A percentile compares a stretch with the other conserved stretches of the same genome.
These are phyloP conservation scores for Tanozyma kutaoensis DNA, from an alignment of 805 yeast species.

Conservation along the genomic window DNA sequence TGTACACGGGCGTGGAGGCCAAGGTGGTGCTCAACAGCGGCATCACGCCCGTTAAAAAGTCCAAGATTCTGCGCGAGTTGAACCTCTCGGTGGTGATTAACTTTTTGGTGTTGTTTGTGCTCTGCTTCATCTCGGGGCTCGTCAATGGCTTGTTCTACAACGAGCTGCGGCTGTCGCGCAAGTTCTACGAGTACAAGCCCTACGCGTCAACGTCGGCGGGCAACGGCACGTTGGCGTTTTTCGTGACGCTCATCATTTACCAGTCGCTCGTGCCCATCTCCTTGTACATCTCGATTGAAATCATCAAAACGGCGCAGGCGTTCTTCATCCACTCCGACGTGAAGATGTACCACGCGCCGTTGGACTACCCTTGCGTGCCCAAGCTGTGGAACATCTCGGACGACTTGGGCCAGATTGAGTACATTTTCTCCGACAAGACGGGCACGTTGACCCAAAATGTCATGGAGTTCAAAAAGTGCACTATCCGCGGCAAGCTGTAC, in stretches of 20 bases:
- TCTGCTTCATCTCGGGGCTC: conserved; percentile 60
- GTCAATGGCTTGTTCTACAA: conserved; percentile 55
- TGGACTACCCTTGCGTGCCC: conserved; percentile 76
- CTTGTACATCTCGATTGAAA: conserved; percentile 68
- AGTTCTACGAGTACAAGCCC: conserved; percentile 49
- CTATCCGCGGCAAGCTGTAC: conserved; percentile 59
- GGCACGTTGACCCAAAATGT: conserved; percentile 77
- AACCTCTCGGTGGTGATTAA: conserved; percentile 55
- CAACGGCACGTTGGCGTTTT: conserved; percentile 61
- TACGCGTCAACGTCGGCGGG: conserved; percentile 44
- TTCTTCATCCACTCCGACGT: conserved; percentile 69
- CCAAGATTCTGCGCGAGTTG: conserved; percentile 51
- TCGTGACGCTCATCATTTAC: conserved; percentile 64
- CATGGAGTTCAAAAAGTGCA: conserved; percentile 76
- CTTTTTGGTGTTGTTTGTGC: conserved; percentile 43
- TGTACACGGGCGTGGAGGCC: conserved; percentile 67
- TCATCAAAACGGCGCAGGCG: conserved; percentile 73
- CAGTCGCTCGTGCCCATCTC: conserved; percentile 79
- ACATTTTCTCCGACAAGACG: conserved; percentile 73
- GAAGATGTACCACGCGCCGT: conserved; percentile 49
- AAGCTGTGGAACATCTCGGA: conserved; percentile 79
- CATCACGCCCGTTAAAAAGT: conserved; percentile 60
- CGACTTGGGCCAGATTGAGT: conserved; percentile 78
- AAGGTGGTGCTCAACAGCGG: conserved; percentile 74
- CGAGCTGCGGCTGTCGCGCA: conserved; percentile 27